phyloP scores from a whole-genome alignment of 331 rosid species.

The Ulmus americana region DNA sequence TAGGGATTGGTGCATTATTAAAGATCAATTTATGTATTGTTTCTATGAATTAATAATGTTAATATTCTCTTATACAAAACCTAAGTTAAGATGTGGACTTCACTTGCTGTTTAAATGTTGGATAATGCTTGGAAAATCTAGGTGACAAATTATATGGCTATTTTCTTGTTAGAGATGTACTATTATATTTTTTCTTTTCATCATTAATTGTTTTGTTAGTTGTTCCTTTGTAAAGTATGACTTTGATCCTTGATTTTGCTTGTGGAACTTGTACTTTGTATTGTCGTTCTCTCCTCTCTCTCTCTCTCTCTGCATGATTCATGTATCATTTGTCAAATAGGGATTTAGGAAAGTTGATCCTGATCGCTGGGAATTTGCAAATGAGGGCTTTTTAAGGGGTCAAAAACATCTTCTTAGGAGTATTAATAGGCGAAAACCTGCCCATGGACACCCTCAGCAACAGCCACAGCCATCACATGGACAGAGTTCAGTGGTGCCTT shows the following conservation, averaged over 20 bases:
- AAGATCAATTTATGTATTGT: no score
- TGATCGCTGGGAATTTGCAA: slow-evolving; percentile 97
- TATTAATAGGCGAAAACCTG: slow-evolving; percentile 81
- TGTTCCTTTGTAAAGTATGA: neutral
- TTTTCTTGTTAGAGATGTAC: neutral
- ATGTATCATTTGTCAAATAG: slow-evolving; percentile 32
- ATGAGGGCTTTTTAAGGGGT: slow-evolving; percentile 87
- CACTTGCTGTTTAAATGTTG: neutral
- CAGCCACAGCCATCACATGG: slow-evolving; percentile 59
- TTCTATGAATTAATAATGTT: no score
- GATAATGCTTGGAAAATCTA: neutral
- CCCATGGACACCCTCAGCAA: slow-evolving; percentile 66
- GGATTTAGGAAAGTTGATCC: slow-evolving; percentile 98
- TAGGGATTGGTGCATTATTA: no score
- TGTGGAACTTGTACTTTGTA: neutral
- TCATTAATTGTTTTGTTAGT: neutral
- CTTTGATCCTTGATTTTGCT: slow-evolving; percentile 9
- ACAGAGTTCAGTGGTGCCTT: slow-evolving; percentile 75
- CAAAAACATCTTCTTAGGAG: slow-evolving; percentile 83
- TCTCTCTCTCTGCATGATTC: slow-evolving; percentile 6
- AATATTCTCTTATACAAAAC: no score
- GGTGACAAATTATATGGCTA: neutral
- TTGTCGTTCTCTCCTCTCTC: neutral
- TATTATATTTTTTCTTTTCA: neutral
- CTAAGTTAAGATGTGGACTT: no score